These are phyloP conservation scores for Saturnispora dispora DNA, from an alignment of 805 yeast genomes.

Conservation along the genomic window DNA sequence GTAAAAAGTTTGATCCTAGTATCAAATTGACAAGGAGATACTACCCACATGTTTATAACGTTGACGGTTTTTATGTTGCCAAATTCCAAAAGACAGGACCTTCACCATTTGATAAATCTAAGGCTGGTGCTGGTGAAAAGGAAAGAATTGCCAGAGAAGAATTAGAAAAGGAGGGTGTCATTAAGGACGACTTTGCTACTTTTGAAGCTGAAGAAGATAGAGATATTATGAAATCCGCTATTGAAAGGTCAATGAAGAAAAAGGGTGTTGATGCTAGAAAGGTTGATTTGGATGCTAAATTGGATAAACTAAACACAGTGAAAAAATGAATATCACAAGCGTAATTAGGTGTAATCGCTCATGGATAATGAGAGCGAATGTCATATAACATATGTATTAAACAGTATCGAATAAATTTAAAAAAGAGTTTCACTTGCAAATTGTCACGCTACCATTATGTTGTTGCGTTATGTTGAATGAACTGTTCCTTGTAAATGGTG, in stretches of 20 bases:
- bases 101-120: constrained; percentile 74
- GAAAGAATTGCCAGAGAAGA: constrained; percentile 75
- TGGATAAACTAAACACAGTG: constrained; percentile 11
- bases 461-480: no score
- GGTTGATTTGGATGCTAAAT: constrained; percentile 23
- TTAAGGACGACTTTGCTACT: constrained; percentile 76
- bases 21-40: constrained; percentile 83
- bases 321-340: constrained; percentile 1
- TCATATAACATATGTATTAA: background rate
- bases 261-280: constrained; percentile 65
- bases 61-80: constrained; percentile 97
- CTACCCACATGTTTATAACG: constrained; percentile 97
- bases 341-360: background rate
- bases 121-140: constrained; percentile 83
- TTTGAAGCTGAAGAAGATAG: constrained; percentile 74
- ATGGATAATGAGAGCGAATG: background rate
- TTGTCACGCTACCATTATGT: background rate
- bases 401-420: background rate
- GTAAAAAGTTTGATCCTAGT: constrained; percentile 76
- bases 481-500: no score
- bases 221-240: constrained; percentile 58
- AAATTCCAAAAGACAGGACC: constrained; percentile 87
- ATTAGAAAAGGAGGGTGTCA: constrained; percentile 67
- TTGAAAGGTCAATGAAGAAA: constrained; percentile 53
- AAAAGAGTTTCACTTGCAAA: background rate